Evolutionary conservation across 768 basidiomycete species (phyloP).

Genomic region (Coprinopsis marcescibilis): DNA sequence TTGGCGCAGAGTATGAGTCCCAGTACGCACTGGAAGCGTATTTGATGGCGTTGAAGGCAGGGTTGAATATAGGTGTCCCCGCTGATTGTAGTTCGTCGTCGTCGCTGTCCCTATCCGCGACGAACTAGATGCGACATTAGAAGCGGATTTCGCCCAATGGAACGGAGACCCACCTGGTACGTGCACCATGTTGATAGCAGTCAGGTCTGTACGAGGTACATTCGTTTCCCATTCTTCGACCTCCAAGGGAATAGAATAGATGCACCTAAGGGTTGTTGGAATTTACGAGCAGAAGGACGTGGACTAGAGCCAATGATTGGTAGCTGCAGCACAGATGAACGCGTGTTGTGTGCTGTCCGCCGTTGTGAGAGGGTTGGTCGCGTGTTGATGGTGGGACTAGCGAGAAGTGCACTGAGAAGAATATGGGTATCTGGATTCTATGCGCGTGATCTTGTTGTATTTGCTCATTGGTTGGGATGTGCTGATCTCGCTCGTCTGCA

Average conservation of each 20-base stretch:
- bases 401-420: not conserved
- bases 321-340: not conserved
- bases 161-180: constrained; percentile 52
- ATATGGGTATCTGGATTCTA: not conserved
- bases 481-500: too few species aligned
- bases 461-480: too few species aligned
- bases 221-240: constrained; percentile 92
- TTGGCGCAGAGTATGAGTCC: constrained; percentile 59
- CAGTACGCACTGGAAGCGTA: not conserved
- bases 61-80: constrained; percentile 29
- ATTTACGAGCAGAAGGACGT: not conserved
- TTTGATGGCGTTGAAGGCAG: constrained; percentile 41
- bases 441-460: too few species aligned
- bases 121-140: constrained; percentile 22
- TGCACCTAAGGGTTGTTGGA: constrained; percentile 6
- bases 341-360: not conserved
- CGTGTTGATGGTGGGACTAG: not conserved
- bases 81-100: constrained; percentile 27
- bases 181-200: constrained; percentile 64
- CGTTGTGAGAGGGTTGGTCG: not conserved
- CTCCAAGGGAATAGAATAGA: constrained; percentile 37
- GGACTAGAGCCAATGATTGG: not conserved
- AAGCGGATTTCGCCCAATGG: too few species aligned
- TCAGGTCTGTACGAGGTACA: constrained; percentile 65
- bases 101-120: constrained; percentile 20